These are phyloP conservation scores for Drechslera avenae DNA, from an alignment of 2,329 filamentous ascomycete genomes.

Conservation along the genomic window DNA sequence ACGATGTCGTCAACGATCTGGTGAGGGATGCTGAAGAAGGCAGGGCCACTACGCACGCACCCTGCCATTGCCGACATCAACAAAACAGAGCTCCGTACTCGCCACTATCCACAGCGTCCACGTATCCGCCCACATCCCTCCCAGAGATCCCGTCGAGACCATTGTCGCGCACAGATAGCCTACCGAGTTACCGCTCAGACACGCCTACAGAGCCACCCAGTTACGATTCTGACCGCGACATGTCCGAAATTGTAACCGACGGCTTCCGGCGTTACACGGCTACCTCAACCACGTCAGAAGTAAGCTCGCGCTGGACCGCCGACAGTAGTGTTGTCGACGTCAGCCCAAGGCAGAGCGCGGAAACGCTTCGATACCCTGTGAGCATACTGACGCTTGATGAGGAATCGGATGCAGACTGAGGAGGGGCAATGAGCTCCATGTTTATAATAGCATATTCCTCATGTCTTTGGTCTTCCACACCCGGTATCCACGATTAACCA, in stretches of 20 bases:
- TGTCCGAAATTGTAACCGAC: slow-evolving; percentile 48
- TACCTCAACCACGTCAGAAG: slow-evolving; percentile 28
- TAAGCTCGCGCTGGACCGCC: slow-evolving; percentile 44
- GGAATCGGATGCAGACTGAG: slow-evolving; percentile 23
- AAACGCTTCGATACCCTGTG: slow-evolving; percentile 41
- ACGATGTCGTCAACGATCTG: slow-evolving; percentile 58
- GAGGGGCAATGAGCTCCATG: not conserved
- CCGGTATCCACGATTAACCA: not conserved
- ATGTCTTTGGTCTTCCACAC: slow-evolving; percentile 10
- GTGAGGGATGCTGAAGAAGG: slow-evolving; percentile 50
- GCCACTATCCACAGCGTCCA: slow-evolving; percentile 37
- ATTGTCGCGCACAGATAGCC: slow-evolving; percentile 46
- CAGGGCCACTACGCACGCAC: slow-evolving; percentile 14
- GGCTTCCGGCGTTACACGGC: slow-evolving; percentile 50
- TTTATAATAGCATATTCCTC: slow-evolving; percentile 1
- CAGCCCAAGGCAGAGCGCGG: slow-evolving; percentile 45
- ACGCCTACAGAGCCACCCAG: slow-evolving; percentile 47
- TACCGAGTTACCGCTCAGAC: slow-evolving; percentile 54
- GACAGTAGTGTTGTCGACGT: slow-evolving; percentile 48
- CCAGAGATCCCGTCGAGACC: slow-evolving; percentile 43
- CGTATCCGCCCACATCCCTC: slow-evolving; percentile 37
- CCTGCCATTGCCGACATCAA: slow-evolving; percentile 28
- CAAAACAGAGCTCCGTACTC: slow-evolving; percentile 25
- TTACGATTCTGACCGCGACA: slow-evolving; percentile 50
- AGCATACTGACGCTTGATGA: slow-evolving; percentile 33